Conservation (phyloP, 257 asterid genomes). For the Jacaranda copaia region DNA sequence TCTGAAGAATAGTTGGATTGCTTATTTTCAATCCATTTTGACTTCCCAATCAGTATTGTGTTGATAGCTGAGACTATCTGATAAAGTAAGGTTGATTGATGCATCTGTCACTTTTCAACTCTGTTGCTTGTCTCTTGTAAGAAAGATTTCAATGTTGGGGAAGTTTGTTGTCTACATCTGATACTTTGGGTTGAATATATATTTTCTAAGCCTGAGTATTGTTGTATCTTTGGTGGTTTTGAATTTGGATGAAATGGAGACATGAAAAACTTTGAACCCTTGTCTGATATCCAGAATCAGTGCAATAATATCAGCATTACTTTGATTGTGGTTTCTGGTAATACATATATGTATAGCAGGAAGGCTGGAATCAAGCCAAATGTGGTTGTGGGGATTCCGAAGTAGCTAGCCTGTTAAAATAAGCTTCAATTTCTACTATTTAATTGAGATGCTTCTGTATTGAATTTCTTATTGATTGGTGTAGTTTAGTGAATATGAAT, state of each 20-base stretch:
- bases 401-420: neutral
- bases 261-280: neutral
- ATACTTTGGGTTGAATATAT: neutral
- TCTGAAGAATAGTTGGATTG: conserved; percentile 5
- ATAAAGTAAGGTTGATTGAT: neutral
- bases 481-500: neutral
- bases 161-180: neutral
- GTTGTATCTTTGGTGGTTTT: neutral
- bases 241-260: neutral
- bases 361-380: neutral
- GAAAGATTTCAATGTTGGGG: neutral
- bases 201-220: neutral
- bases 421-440: neutral
- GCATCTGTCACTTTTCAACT: neutral
- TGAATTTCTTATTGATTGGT: neutral
- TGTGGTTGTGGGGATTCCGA: neutral
- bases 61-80: conserved; percentile 4
- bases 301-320: neutral
- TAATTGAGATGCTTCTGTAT: neutral
- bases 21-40: neutral
- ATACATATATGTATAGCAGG: neutral
- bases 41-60: neutral
- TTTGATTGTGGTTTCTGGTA: neutral
- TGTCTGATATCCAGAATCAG: conserved; percentile 1
- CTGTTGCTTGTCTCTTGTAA: neutral